Conservation (phyloP, 1,139 yeast genomes). For the Wickerhamomyces sp. region DNA sequence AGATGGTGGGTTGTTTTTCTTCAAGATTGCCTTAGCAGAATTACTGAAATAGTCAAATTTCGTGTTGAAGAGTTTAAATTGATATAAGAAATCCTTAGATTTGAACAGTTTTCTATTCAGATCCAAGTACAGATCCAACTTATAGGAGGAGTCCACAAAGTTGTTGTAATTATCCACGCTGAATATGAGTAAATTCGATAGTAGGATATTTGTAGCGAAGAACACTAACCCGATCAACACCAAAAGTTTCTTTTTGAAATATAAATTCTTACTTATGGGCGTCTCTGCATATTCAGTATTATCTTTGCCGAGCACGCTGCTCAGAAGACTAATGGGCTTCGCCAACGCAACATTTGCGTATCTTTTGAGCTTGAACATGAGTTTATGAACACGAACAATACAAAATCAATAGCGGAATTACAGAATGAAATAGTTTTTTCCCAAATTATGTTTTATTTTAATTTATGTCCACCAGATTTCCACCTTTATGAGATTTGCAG, state of each 20-base stretch:
- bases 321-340: too few relatives aligned
- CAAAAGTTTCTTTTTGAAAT: constrained; percentile 20
- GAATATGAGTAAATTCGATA: constrained; percentile 16
- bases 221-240: constrained; percentile 17
- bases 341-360: too few relatives aligned
- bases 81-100: constrained; percentile 14
- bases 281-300: not conserved
- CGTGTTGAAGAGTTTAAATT: constrained; percentile 12
- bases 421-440: too few relatives aligned
- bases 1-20: constrained; percentile 2
- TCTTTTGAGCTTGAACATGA: too few relatives aligned
- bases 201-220: constrained; percentile 15
- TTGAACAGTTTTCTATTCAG: constrained; percentile 19
- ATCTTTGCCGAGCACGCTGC: too few relatives aligned
- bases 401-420: too few relatives aligned
- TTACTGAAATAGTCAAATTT: constrained; percentile 7
- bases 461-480: too few relatives aligned
- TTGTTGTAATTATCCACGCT: constrained; percentile 17
- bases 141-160: constrained; percentile 16
- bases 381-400: too few relatives aligned
- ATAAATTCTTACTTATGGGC: constrained; percentile 11
- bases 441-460: too few relatives aligned
- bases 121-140: constrained; percentile 15
- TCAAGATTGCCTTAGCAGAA: constrained; percentile 5
- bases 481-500: too few relatives aligned